Conservation (phyloP, 2,329 filamentous ascomycete genomes). For the Fusarium pseudoanthophilum region DNA sequence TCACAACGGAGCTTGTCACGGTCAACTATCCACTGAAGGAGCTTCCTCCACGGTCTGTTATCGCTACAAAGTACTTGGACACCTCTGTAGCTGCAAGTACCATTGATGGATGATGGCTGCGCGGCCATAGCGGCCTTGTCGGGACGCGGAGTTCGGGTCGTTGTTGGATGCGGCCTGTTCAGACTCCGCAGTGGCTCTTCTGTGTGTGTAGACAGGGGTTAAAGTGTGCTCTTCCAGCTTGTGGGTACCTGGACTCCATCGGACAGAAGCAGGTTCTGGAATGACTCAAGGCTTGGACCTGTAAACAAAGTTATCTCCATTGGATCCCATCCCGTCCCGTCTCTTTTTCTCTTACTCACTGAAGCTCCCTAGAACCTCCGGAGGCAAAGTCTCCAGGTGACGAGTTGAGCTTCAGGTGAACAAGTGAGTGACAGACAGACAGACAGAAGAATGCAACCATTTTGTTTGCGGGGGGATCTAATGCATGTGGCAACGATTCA, state of each 20-base stretch:
- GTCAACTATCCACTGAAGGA: slow-evolving; percentile 12
- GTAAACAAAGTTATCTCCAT: slow-evolving; percentile 11
- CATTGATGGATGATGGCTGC: slow-evolving; percentile 32
- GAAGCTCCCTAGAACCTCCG: slow-evolving; percentile 31
- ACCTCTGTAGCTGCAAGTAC: background rate
- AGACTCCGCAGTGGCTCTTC: slow-evolving; percentile 28
- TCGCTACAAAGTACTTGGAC: slow-evolving; percentile 18
- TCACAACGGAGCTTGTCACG: slow-evolving; percentile 11
- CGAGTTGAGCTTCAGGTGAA: slow-evolving; percentile 17
- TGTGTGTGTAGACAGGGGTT: slow-evolving; percentile 40
- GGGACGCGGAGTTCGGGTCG: slow-evolving; percentile 36
- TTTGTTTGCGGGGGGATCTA: slow-evolving; percentile 13
- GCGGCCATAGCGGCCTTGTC: slow-evolving; percentile 31
- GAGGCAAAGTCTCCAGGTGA: slow-evolving; percentile 9
- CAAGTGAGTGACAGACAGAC: background rate
- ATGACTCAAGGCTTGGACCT: slow-evolving; percentile 41
- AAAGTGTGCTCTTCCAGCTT: slow-evolving; percentile 18
- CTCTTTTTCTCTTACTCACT: slow-evolving; percentile 33
- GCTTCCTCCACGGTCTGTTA: slow-evolving; percentile 19
- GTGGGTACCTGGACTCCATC: slow-evolving; percentile 29
- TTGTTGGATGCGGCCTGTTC: slow-evolving; percentile 24
- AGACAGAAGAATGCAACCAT: background rate
- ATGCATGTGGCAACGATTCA: slow-evolving; percentile 29
- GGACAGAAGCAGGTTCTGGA: slow-evolving; percentile 39
- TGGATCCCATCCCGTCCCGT: slow-evolving; percentile 21